These are phyloP conservation scores for Xylaria venustula DNA, from an alignment of 495 filamentous ascomycete species.

Conservation along the genomic window DNA sequence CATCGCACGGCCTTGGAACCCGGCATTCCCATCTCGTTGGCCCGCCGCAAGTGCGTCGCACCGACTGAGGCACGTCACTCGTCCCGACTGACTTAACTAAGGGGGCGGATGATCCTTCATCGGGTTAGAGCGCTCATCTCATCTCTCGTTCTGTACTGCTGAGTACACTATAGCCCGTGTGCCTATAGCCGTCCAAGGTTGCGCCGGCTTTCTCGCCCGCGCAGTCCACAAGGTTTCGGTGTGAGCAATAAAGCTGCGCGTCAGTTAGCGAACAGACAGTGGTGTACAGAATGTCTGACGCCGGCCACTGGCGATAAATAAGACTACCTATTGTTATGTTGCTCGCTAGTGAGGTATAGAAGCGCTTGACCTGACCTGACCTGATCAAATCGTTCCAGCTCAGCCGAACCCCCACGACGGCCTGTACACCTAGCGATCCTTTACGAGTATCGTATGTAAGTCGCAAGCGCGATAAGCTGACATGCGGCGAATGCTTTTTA, in stretches of 20 bases:
- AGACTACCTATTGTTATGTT: no score
- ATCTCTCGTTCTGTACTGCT: not conserved
- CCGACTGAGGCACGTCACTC: not conserved
- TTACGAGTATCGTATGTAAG: not conserved
- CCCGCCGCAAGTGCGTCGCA: not conserved
- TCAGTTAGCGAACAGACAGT: no score
- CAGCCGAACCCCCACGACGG: not conserved
- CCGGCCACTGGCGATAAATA: no score
- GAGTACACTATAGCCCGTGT: no score
- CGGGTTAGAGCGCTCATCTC: not conserved
- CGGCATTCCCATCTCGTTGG: constrained; percentile 5
- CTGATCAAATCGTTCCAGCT: not conserved
- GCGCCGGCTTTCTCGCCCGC: no score
- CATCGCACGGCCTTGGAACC: not conserved
- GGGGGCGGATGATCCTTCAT: not conserved
- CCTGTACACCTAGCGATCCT: not conserved
- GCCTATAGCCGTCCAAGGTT: no score
- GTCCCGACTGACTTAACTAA: not conserved
- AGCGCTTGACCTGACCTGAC: not conserved
- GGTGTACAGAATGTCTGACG: no score
- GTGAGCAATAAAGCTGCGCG: no score
- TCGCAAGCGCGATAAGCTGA: not conserved
- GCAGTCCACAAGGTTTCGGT: no score
- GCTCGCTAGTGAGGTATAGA: no score
- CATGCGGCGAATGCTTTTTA: not conserved